Evolutionary conservation across 495 filamentous ascomycete genomes (phyloP).

Genomic region (Ramalina intermedia): DNA sequence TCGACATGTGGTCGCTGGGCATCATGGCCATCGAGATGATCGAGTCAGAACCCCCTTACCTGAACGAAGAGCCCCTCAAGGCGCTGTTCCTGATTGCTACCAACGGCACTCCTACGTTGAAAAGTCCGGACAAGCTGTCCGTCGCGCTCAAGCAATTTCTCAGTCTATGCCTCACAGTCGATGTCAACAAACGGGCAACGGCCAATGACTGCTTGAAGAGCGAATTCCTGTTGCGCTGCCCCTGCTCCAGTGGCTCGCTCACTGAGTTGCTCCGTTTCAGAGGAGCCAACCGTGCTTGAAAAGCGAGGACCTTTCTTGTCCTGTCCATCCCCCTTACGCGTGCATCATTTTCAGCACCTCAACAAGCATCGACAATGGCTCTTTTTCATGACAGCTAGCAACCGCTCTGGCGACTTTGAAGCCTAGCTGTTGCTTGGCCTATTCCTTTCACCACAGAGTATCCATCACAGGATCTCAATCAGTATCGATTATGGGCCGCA

Average conservation of each 20-base stretch:
- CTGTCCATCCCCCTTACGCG: no score
- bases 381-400: no score
- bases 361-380: no score
- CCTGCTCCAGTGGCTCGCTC: constrained; percentile 66
- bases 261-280: constrained; percentile 71
- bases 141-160: constrained; percentile 95
- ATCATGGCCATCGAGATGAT: constrained; percentile 99
- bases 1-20: constrained; percentile 96
- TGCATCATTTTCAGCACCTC: no score
- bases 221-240: constrained; percentile 54
- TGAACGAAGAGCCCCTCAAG: constrained; percentile 96
- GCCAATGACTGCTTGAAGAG: constrained; percentile 73
- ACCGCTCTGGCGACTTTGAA: no score
- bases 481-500: no score
- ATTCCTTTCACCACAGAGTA: no score
- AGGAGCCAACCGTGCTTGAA: neutral
- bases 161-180: constrained; percentile 88
- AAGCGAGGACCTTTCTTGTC: no score
- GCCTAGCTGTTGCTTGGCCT: no score
- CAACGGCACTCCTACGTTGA: constrained; percentile 88
- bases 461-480: no score
- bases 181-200: constrained; percentile 86
- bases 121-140: constrained; percentile 93
- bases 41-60: constrained; percentile 91
- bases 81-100: constrained; percentile 94